Evolutionary conservation across 768 basidiomycete species (phyloP).

Genomic region (Auricularia cornea): DNA sequence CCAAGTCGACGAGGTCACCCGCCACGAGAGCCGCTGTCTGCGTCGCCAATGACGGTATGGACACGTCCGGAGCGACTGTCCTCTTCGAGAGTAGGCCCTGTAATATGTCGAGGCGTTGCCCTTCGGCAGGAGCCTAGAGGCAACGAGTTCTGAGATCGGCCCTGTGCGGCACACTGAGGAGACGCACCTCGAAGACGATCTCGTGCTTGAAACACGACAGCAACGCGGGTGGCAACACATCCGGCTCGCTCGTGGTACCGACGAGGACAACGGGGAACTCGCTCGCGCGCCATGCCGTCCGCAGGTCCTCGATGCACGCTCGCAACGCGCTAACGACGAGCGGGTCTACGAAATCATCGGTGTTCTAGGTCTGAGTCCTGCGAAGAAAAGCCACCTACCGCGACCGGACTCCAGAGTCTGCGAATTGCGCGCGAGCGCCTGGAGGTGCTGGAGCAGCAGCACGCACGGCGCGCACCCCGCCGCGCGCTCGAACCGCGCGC

Average conservation of each 20-base stretch:
- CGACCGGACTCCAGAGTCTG: slow-evolving; percentile 57
- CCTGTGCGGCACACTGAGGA: neutral
- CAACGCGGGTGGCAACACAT: slow-evolving; percentile 54
- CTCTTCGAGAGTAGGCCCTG: slow-evolving; percentile 28
- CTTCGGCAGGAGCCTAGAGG: slow-evolving; percentile 63
- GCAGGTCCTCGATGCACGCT: slow-evolving; percentile 53
- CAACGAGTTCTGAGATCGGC: neutral
- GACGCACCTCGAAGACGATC: slow-evolving; percentile 57
- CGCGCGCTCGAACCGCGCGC: slow-evolving; percentile 70
- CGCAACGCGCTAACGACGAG: slow-evolving; percentile 47
- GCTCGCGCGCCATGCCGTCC: slow-evolving; percentile 46
- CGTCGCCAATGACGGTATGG: slow-evolving; percentile 58
- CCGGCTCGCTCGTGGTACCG: slow-evolving; percentile 61
- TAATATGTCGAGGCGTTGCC: slow-evolving; percentile 59
- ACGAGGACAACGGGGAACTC: slow-evolving; percentile 70
- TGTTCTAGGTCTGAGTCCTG: too few relatives aligned
- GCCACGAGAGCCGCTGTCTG: slow-evolving; percentile 90
- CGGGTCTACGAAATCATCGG: slow-evolving; percentile 35
- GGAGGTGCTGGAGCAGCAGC: slow-evolving; percentile 67
- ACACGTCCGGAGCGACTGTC: slow-evolving; percentile 68
- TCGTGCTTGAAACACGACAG: slow-evolving; percentile 80
- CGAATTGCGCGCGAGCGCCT: slow-evolving; percentile 66
- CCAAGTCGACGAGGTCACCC: slow-evolving; percentile 66
- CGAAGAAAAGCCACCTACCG: slow-evolving; percentile 37
- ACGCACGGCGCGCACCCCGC: slow-evolving; percentile 75